These are phyloP conservation scores for Vitis vinifera DNA, from an alignment of 164 flowering plant genomes.

Conservation along the genomic window DNA sequence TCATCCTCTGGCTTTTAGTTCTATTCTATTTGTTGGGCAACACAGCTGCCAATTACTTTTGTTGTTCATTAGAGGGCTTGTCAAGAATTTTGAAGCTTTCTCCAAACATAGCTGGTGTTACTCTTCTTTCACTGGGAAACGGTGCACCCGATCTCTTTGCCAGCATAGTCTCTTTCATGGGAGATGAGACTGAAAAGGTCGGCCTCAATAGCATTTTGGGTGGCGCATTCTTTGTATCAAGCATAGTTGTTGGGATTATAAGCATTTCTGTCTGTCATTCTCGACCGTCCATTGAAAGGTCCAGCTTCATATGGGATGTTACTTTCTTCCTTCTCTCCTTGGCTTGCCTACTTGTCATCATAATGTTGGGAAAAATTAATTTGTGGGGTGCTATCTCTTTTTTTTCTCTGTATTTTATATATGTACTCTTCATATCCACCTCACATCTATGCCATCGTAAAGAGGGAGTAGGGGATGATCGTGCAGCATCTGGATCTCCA, in stretches of 20 bases:
- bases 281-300: constrained; percentile 25
- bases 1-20: constrained; percentile 53
- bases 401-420: constrained; percentile 51
- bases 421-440: constrained; percentile 51
- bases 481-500: constrained; percentile 11
- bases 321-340: constrained; percentile 51
- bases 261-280: constrained; percentile 32
- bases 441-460: constrained; percentile 24
- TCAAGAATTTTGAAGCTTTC: constrained; percentile 53
- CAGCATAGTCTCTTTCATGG: constrained; percentile 61
- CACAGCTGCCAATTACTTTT: constrained; percentile 77
- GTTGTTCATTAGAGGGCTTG: constrained; percentile 62
- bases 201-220: constrained; percentile 78
- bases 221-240: constrained; percentile 66
- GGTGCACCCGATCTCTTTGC: constrained; percentile 89
- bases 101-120: constrained; percentile 77
- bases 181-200: constrained; percentile 35
- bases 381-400: constrained; percentile 59
- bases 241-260: constrained; percentile 70
- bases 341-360: constrained; percentile 30
- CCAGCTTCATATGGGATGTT: constrained; percentile 58
- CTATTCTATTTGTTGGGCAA: constrained; percentile 73
- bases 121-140: constrained; percentile 82
- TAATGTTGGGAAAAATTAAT: constrained; percentile 47
- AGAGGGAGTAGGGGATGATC: background rate